Base-by-base conservation (phyloP, 345 rosid species). In the Euphorbia lathyris region DNA sequence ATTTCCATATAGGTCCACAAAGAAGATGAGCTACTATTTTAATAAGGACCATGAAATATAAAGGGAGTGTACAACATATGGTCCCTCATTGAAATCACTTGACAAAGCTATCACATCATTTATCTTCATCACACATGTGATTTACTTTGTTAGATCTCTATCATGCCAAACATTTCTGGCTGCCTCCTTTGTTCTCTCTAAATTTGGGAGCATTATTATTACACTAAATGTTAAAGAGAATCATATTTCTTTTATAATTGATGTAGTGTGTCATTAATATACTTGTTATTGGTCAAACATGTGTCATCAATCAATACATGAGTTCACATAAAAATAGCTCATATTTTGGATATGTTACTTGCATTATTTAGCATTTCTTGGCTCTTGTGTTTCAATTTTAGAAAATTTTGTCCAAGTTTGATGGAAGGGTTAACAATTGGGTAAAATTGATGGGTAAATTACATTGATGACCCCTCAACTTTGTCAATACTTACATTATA, bases 31-130 rank as follows among this genome's bases (percentile, higher is more conserved):
- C 57, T 38, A 10, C 45, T 34, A n/a, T 14, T 60, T 36, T 26
- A 34, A 34, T 34, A 3, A 65, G 73, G 76, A 57, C 65, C 72
- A 66, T 77, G 68, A 52, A 58, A 14, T 45, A 7, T 45, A 55
- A 23, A 7, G 29, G 5, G 62, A 12, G 7, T 13, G 42, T 10
- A 9, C 12, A 60, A 12, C n/a, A 38, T 0, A 71, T 79, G 85
- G 88, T 79, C 86, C 85, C 85, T 70, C 20, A 29, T 65, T 66
- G 17, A 43, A 22, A 14, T 3, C 47, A 25, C 30, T 17, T 62
- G 83, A 79, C 50, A 69, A 70, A 74, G 77, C 66, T 56, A 60
- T 83, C 80, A 70, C 72, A 74, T 69, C 85, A 68, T 63, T 65
- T 67, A 30, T 30, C 62, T 60, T 23, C 61, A 56, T 36, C 72